phyloP scores from a whole-genome alignment of 2,329 filamentous ascomycete species.

The Chrysosporium queenslandicum region DNA sequence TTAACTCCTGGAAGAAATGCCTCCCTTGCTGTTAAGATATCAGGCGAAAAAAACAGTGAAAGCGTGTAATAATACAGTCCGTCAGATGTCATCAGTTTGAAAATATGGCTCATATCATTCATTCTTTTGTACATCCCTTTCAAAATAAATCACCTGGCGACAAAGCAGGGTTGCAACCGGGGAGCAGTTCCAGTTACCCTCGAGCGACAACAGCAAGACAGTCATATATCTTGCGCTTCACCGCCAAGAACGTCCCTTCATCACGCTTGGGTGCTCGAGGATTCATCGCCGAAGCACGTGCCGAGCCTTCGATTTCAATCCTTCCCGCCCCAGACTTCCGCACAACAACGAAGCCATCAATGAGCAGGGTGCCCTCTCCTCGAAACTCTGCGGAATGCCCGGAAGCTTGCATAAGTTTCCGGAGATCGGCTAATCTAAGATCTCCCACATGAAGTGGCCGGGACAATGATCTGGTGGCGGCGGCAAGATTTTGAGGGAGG shows the following conservation, averaged over 20 bases:
- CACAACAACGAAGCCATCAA: slow-evolving; percentile 81
- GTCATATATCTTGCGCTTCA: slow-evolving; percentile 86
- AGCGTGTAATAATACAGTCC: slow-evolving; percentile 7
- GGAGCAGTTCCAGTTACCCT: slow-evolving; percentile 35
- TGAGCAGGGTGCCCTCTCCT: slow-evolving; percentile 81
- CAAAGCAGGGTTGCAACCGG: not conserved
- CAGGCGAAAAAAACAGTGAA: not conserved
- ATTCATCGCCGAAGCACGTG: slow-evolving; percentile 40
- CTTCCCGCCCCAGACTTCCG: slow-evolving; percentile 76
- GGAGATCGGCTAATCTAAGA: slow-evolving; percentile 74
- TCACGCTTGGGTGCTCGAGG: slow-evolving; percentile 38
- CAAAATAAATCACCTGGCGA: not conserved
- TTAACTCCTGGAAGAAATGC: slow-evolving; percentile 9
- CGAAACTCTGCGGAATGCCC: slow-evolving; percentile 87
- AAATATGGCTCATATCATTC: slow-evolving; percentile 3
- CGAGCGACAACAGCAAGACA: slow-evolving; percentile 83
- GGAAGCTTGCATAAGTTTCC: slow-evolving; percentile 68
- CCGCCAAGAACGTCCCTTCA: slow-evolving; percentile 68
- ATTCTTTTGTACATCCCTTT: not conserved
- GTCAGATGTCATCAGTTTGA: not conserved
- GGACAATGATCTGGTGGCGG: slow-evolving; percentile 63
- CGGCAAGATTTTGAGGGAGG: slow-evolving; percentile 52
- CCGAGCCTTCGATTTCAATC: slow-evolving; percentile 77
- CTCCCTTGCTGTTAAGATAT: not conserved
- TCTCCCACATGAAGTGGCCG: slow-evolving; percentile 93